These are phyloP conservation scores for Paraphaeosphaeria sporulosa DNA, from an alignment of 2,329 filamentous ascomycete genomes.

Conservation along the genomic window DNA sequence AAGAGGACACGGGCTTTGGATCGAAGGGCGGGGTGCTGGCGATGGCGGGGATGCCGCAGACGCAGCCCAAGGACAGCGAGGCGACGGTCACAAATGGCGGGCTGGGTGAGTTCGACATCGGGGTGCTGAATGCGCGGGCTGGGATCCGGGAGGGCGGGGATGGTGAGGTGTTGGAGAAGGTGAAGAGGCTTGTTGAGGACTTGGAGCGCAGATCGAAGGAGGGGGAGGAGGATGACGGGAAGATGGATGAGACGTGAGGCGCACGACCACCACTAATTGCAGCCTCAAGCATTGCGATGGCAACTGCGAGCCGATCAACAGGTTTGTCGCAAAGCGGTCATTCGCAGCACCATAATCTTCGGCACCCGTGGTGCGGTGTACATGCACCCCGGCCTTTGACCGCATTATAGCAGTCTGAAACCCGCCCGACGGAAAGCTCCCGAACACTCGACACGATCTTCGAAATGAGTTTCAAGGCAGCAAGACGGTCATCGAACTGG, in stretches of 20 bases:
- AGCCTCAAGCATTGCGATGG: background rate
- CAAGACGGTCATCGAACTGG: too few species aligned
- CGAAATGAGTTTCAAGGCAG: too few species aligned
- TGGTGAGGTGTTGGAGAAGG: conserved; percentile 75
- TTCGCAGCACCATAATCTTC: too few species aligned
- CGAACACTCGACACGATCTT: too few species aligned
- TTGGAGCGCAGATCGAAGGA: conserved; percentile 27
- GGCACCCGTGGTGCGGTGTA: too few species aligned
- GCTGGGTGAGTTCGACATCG: conserved; percentile 74
- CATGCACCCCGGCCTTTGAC: too few species aligned
- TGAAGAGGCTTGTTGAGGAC: conserved; percentile 62
- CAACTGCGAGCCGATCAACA: background rate
- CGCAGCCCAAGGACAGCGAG: conserved; percentile 28
- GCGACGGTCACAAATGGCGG: conserved; percentile 54
- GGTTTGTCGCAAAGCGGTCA: background rate
- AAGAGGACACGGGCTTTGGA: background rate
- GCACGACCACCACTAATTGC: background rate
- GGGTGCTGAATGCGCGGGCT: conserved; percentile 87
- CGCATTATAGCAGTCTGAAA: too few species aligned
- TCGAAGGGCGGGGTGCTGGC: background rate
- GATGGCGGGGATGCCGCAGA: conserved; percentile 16
- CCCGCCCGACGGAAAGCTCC: too few species aligned
- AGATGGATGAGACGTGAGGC: conserved; percentile 9
- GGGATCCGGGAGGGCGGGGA: conserved; percentile 84
- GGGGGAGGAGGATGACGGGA: conserved; percentile 20